Evolutionary conservation across 2,329 filamentous ascomycete species (phyloP), one percentile per base, ranked within the genome.

Genomic region (Fusarium pilosicola): DNA sequence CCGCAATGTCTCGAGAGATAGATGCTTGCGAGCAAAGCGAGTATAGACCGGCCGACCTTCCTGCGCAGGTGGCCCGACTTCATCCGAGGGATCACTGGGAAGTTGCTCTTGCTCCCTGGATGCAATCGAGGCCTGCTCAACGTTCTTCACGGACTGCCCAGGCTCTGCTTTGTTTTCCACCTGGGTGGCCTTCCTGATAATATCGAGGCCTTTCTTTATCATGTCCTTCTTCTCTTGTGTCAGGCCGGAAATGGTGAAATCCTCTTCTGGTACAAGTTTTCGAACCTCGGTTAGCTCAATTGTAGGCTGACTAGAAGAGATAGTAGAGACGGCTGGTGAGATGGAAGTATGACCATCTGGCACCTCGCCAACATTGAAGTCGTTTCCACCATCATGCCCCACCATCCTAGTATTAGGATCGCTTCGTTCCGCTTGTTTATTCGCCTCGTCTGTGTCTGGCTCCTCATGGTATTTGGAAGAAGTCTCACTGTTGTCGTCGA

Each of bases 371-470:
- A 0, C 7, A 7, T 5, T 20, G 1, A 7, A 17, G 5, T 26
- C 17, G 2, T 0, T 12, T 26, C 20, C 44, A 14, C 2, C 12
- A 14, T 45, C 5, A 3, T 14, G 1, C 3, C 7, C 12, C 5
- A 26, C 7, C 10, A 4, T 4, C 7, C 7, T 20, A 13, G 12
- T 0, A 20, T 6, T 0, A 0, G 1, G 42, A 14, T 0, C 3
- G 11, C 24, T 26, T 45, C 5, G 4, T 5, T 18, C 15, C 10
- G 1, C 15, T 5, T 12, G 42, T 0, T 12, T 2, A 13, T 24
- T 5, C 12, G 7, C 4, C 7, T 20, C 24, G 5, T 0, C 2
- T 9, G 7, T 20, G 2, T 9, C 18, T 20, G 7, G 2, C 3
- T 9, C 1, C 24, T 20, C 24, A 1, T 20, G 3, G 9, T 2